These are phyloP conservation scores for Cercospora berteroae DNA, from an alignment of 2,329 filamentous ascomycete genomes.

Conservation along the genomic window DNA sequence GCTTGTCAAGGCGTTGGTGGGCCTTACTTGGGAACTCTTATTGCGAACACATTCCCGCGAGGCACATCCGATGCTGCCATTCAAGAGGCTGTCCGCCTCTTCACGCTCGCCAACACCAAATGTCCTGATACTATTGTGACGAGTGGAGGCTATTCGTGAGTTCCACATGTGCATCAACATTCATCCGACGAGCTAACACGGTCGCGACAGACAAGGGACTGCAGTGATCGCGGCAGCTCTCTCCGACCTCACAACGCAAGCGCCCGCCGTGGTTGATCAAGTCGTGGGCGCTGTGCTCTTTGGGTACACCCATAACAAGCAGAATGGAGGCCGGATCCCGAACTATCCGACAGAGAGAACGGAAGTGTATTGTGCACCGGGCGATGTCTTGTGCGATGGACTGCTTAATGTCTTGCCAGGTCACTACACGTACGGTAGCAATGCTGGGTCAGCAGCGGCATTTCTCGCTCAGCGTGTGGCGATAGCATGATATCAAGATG, in stretches of 20 bases:
- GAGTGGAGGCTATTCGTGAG: constrained; percentile 17
- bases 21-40: constrained; percentile 9
- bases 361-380: constrained; percentile 37
- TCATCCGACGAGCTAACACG: not conserved
- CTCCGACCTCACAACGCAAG: constrained; percentile 24
- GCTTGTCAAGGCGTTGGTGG: constrained; percentile 16
- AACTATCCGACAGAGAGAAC: constrained; percentile 36
- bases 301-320: constrained; percentile 41
- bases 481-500: not conserved
- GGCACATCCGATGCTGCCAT: constrained; percentile 16
- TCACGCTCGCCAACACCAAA: constrained; percentile 18
- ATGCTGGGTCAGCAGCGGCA: not conserved
- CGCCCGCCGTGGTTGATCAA: constrained; percentile 30
- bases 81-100: constrained; percentile 12
- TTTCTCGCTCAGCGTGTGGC: constrained; percentile 10
- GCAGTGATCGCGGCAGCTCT: constrained; percentile 41
- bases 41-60: constrained; percentile 7
- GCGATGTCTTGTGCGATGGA: constrained; percentile 38
- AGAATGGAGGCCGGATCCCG: constrained; percentile 38
- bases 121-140: constrained; percentile 19
- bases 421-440: constrained; percentile 34
- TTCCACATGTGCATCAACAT: not conserved
- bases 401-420: constrained; percentile 34
- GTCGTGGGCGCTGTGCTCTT: constrained; percentile 42
- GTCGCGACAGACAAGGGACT: constrained; percentile 36